phyloP scores from a whole-genome alignment of 306 rosid genomes.

The Quercus agrifolia region DNA sequence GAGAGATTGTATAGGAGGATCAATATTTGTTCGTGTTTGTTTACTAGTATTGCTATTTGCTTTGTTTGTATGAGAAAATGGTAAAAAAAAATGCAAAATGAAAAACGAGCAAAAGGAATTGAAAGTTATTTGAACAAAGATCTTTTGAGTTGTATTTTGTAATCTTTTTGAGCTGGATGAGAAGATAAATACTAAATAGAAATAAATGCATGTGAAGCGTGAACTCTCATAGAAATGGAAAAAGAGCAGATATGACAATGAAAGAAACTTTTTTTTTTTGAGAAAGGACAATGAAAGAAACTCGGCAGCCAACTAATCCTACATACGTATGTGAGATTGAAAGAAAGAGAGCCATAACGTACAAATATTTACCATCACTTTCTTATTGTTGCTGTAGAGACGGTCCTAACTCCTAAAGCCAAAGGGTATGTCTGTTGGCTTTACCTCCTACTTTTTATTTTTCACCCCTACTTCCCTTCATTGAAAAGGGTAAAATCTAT shows the following conservation, averaged over 20 bases:
- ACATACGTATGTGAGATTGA: not conserved
- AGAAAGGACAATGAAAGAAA: not conserved
- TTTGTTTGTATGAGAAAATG: conserved; percentile 27
- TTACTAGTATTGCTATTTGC: conserved; percentile 21
- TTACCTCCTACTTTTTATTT: not conserved
- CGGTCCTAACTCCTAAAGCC: not conserved
- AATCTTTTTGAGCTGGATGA: conserved; percentile 7
- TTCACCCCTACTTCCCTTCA: too few relatives aligned
- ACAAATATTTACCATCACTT: not conserved
- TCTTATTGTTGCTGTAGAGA: not conserved
- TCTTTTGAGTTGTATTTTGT: not conserved
- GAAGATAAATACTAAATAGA: not conserved
- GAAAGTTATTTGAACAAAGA: not conserved
- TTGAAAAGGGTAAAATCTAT: not conserved
- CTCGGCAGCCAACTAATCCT: not conserved
- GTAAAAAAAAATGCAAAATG: not conserved
- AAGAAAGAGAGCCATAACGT: not conserved
- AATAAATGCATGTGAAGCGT: not conserved
- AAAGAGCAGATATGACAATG: not conserved
- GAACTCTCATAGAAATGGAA: not conserved
- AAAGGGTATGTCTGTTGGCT: not conserved
- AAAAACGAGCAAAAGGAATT: conserved; percentile 16
- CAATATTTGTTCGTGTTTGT: conserved; percentile 31
- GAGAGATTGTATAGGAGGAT: conserved; percentile 82
- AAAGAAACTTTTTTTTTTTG: too few relatives aligned